These are phyloP conservation scores for Stephania japonica DNA, from an alignment of 164 flowering plant species.

Conservation along the genomic window DNA sequence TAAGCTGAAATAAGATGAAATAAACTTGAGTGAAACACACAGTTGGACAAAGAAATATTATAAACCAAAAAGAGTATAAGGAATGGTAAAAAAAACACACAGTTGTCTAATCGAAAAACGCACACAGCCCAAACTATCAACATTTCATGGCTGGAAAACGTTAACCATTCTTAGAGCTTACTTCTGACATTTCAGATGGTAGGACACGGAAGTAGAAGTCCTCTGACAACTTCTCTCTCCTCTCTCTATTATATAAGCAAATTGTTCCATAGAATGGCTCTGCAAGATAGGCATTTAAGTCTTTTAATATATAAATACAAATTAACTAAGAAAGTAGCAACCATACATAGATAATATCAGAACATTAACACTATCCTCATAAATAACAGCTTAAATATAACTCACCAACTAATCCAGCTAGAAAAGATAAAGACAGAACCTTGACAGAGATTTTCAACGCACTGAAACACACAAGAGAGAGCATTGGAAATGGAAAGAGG, in stretches of 20 bases:
- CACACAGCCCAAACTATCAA: background rate
- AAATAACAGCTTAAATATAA: conserved; percentile 7
- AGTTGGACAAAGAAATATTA: background rate
- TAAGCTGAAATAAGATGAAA: background rate
- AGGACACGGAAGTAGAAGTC: conserved; percentile 68
- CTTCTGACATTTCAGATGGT: conserved; percentile 76
- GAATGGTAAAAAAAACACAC: background rate
- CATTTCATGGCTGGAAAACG: background rate
- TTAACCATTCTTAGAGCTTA: conserved; percentile 31
- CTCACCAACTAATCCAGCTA: conserved; percentile 93
- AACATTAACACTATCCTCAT: background rate
- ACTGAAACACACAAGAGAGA: conserved; percentile 29
- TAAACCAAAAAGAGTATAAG: background rate
- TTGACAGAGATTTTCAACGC: conserved; percentile 92
- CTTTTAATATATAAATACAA: background rate
- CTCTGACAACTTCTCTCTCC: conserved; percentile 90
- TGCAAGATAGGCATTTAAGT: conserved; percentile 29
- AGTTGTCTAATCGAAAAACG: too few relatives aligned
- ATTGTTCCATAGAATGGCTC: conserved; percentile 97
- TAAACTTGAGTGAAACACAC: too few relatives aligned
- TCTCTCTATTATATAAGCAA: conserved; percentile 87
- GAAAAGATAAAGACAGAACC: conserved; percentile 75
- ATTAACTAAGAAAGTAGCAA: conserved; percentile 2
- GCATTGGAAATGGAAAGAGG: background rate
- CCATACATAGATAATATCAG: background rate